A percentile compares a stretch with the other conserved stretches of the same genome.
These are phyloP conservation scores for Phyllosticta paracitricarpa DNA, from an alignment of 2,329 filamentous ascomycete species.

Conservation along the genomic window DNA sequence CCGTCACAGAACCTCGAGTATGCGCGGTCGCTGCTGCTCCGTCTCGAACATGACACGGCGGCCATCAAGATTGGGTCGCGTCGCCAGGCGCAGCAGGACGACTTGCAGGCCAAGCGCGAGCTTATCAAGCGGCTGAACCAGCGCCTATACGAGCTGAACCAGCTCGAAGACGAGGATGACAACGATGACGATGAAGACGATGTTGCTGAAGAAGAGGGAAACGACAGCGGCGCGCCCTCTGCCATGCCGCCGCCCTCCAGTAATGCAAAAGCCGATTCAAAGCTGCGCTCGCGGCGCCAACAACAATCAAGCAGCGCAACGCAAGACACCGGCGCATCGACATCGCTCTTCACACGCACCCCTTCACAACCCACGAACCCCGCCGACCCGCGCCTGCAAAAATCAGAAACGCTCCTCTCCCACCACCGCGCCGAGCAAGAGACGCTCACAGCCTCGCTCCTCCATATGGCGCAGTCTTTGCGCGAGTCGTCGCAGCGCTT, in stretches of 20 bases:
- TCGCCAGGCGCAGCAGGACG: slow-evolving; percentile 51
- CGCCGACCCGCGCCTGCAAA: slow-evolving; percentile 18
- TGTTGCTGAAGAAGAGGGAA: slow-evolving; percentile 23
- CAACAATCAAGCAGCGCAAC: slow-evolving; percentile 9
- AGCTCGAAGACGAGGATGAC: slow-evolving; percentile 38
- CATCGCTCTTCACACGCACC: slow-evolving; percentile 14
- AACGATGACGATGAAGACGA: slow-evolving; percentile 23
- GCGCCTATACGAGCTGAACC: slow-evolving; percentile 56
- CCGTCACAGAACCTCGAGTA: slow-evolving; percentile 56
- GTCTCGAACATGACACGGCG: slow-evolving; percentile 58
- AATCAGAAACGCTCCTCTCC: slow-evolving; percentile 59
- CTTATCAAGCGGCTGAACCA: slow-evolving; percentile 56
- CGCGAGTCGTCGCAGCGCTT: slow-evolving; percentile 68
- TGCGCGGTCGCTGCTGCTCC: slow-evolving; percentile 57
- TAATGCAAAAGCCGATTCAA: slow-evolving; percentile 20
- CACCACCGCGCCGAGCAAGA: slow-evolving; percentile 77
- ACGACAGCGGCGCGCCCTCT: slow-evolving; percentile 32
- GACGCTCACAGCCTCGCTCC: slow-evolving; percentile 67
- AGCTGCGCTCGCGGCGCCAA: slow-evolving; percentile 22
- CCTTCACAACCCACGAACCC: slow-evolving; percentile 15
- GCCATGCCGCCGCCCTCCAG: slow-evolving; percentile 32
- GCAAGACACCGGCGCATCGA: slow-evolving; percentile 18
- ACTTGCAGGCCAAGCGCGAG: slow-evolving; percentile 56
- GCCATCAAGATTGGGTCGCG: slow-evolving; percentile 48
- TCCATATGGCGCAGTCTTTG: slow-evolving; percentile 66